Evolutionary conservation across 2,329 filamentous ascomycete species (phyloP), one percentile per base, ranked within the genome.

Genomic region (Onygena corvina): DNA sequence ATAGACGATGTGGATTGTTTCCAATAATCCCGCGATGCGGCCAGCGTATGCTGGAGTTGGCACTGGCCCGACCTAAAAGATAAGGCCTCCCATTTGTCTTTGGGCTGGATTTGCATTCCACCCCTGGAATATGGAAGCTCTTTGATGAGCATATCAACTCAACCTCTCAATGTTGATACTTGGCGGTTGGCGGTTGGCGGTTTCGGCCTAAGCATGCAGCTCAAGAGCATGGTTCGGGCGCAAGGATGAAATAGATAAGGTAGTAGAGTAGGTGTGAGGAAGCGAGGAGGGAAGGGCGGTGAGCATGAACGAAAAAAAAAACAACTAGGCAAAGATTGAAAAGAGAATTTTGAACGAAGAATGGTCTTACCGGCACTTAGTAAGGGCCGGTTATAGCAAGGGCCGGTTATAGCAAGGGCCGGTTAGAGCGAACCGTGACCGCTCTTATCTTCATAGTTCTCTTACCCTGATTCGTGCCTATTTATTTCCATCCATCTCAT

Each of bases 401-500:
- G 12, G 16, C 7, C 18, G 11, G 21, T 6, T 11, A 16, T 2
- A 16, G 34, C 16, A 38, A 16, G 5, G 21, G 3, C 14, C 4
- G 34, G 4, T 16, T 12, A 18, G 34, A 38, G 6, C 1, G 3
- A 7, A 6, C 6, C 34, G 6, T 5, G 9, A 6, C 20, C 14
- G 4, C 12, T 12, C n/a, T 40, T n/a, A 29, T 5, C 27, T 29
- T 29, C 27, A 29, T 29, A n/a, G n/a, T n/a, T n/a, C 27, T 29
- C 27, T 29, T 11, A 5, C 27, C 11, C 27, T 29, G 27, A 5
- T 11, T 5, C 11, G 18, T 14, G 12, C 33, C 27, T 25, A 42
- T 7, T 42, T 42, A 20, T 48, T 33, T 27, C 49, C 36, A n/a
- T 50, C 51, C 18, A 52, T 52, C 30, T 50, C 51, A 8, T 47